phyloP scores from a whole-genome alignment of 768 basidiomycete species.

The Lyophyllum semitale region DNA sequence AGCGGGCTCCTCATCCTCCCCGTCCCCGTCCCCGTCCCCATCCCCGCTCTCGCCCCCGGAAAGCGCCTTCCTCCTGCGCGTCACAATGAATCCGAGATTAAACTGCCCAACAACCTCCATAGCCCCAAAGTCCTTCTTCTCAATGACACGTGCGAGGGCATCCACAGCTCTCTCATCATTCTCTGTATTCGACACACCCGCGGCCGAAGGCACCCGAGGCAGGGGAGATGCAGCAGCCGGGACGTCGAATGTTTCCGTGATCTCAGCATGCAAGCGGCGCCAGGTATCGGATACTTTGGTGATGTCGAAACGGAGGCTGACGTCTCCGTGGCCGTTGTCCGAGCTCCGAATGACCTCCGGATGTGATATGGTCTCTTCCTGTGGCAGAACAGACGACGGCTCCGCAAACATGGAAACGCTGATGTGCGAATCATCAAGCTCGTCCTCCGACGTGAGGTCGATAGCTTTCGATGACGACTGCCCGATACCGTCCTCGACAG shows the following conservation, averaged over 20 bases:
- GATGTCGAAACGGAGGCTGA: slow-evolving; percentile 37
- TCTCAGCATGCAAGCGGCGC: slow-evolving; percentile 11
- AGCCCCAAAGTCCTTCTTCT: slow-evolving; percentile 77
- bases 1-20: slow-evolving; percentile 9
- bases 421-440: slow-evolving; percentile 22
- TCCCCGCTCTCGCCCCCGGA: no score
- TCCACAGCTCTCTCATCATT: slow-evolving; percentile 59
- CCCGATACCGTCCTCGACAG: slow-evolving; percentile 18
- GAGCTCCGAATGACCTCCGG: slow-evolving; percentile 44
- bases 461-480: slow-evolving; percentile 9
- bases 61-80: slow-evolving; percentile 51
- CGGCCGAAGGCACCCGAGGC: slow-evolving; percentile 31
- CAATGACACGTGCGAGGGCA: slow-evolving; percentile 81
- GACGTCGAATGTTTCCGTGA: neutral
- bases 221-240: no score
- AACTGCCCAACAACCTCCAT: slow-evolving; percentile 95
- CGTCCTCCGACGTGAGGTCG: slow-evolving; percentile 21
- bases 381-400: slow-evolving; percentile 12
- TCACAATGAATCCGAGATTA: slow-evolving; percentile 93
- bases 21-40: neutral
- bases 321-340: slow-evolving; percentile 18
- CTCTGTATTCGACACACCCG: slow-evolving; percentile 41
- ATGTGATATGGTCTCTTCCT: slow-evolving; percentile 23
- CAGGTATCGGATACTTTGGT: slow-evolving; percentile 26
- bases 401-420: slow-evolving; percentile 17